Evolutionary conservation across 2,329 filamentous ascomycete species (phyloP), one percentile per base, ranked within the genome.

Genomic region (Ascochyta koolunga): DNA sequence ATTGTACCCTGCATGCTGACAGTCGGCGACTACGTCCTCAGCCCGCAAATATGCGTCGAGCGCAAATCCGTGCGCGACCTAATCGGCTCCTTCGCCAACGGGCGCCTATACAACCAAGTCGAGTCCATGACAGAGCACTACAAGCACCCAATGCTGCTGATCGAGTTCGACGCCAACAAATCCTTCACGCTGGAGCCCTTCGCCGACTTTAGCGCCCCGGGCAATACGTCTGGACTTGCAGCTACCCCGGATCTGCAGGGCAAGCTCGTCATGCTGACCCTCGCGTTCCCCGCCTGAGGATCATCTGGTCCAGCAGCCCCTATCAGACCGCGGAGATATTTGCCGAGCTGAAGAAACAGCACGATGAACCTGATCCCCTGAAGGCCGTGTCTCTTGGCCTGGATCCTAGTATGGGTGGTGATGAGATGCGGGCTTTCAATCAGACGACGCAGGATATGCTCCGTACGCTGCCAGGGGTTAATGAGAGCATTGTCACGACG

Each of bases 271-370:
- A 86, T 98, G 38, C 83, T 99, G 18, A 97, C 93, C 0, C 84
- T 99, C 5, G 90, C 93, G 0, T 99, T 98, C 66, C 95, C 0
- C 86, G 86, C 19, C 82, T 99, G 42, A 89, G 91, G 61, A 89
- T 99, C 64, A 91, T 99, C 65, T 99, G 95, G 95, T 95, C 90
- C 8, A 90, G 86, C 8, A 92, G 89, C 10, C 93, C 95, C 0
- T 96, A 96, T 70, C 93, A 99, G 74, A 98, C 95, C 0, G 95
- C 95, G 1, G 93, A 98, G 78, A 98, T 99, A 58, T 98, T 99
- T 72, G 89, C 93, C 66, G 88, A 91, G 62, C 83, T 99, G 49
- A 99, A 99, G 79, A 89, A 91, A 62, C 89, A 92, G 66, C 89
- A 93, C 65, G 82, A 88, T 3, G 95, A 99, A 76, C 95, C 95